A percentile compares a stretch with the other conserved stretches of the same genome.
Evolutionary conservation across 768 basidiomycete species (phyloP).

Genomic region (Cystoderma amianthinum): DNA sequence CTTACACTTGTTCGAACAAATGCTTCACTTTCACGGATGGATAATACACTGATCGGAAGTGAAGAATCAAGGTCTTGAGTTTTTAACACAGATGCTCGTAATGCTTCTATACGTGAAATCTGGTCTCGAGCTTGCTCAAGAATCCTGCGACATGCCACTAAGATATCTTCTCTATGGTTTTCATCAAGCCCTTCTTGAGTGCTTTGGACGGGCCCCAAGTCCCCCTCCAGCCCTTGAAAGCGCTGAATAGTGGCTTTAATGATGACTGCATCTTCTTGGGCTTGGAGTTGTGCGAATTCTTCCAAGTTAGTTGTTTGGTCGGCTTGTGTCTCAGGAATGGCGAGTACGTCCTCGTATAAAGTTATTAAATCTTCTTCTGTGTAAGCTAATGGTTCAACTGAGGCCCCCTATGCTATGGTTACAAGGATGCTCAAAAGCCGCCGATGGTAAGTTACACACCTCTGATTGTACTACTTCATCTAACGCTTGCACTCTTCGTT

Average conservation of each 20-base stretch:
- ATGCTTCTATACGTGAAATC: slow-evolving; percentile 23
- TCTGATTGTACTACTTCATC: neutral
- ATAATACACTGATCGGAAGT: slow-evolving; percentile 39
- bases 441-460: too few species aligned
- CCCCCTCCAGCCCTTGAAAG: slow-evolving; percentile 4
- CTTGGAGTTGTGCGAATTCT: slow-evolving; percentile 11
- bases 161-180: neutral
- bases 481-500: neutral
- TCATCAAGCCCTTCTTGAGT: neutral
- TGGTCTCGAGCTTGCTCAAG: slow-evolving; percentile 25
- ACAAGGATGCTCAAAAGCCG: neutral
- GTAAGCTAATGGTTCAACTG: slow-evolving; percentile 24
- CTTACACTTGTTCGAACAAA: slow-evolving; percentile 46
- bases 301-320: slow-evolving; percentile 9
- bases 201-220: slow-evolving; percentile 3
- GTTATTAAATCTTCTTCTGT: slow-evolving; percentile 33
- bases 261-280: slow-evolving; percentile 22
- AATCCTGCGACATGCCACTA: slow-evolving; percentile 5
- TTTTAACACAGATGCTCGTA: slow-evolving; percentile 11
- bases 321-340: slow-evolving; percentile 15
- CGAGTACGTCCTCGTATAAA: slow-evolving; percentile 39
- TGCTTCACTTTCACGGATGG: slow-evolving; percentile 45
- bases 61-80: slow-evolving; percentile 9
- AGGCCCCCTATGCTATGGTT: slow-evolving; percentile 19
- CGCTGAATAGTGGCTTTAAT: slow-evolving; percentile 28